Evolutionary conservation across 2,329 filamentous ascomycete genomes (phyloP), one percentile per base, ranked within the genome.

Genomic region (Colletotrichum cordylinicola): DNA sequence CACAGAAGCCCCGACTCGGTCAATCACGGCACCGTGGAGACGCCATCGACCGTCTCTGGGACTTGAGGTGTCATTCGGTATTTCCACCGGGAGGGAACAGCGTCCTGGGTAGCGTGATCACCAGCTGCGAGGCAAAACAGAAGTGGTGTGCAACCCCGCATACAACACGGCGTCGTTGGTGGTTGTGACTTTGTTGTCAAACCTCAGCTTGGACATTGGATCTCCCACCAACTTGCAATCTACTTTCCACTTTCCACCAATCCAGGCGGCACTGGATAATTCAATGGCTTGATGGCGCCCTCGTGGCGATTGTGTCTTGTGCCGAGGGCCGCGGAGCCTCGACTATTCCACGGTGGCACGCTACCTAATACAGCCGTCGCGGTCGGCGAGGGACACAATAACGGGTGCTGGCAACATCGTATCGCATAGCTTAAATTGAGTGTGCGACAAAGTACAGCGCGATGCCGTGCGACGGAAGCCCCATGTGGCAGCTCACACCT

Each of bases 51-150:
- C 43, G 33, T 58, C 24, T 13, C 27, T 35, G 29, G 60, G 67
- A 64, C 52, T 39, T 37, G 24, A 55, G 56, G 73, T 77, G 29
- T 18, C 65, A 76, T 77, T 77, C 73, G 76, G 76, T 74, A 74
- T 73, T 58, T 65, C 60, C 73, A 70, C 69, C 60, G 69, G 65
- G 65, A 70, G 69, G 73, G 69, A 72, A 76, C 65, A 70, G 66
- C 71, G 67, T 70, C 52, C 37, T 76, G 72, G 67, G 64, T 69
- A 77, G 75, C 71, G 71, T 76, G 74, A 70, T 75, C 71, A 74
- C 39, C 52, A 61, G 27, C 35, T 64, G 37, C 39, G 62, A 65
- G 48, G 48, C 35, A 31, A 55, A 12, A 5, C 35, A 13, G 31
- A 67, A 27, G 48, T 69, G 65, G 72, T 70, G 67, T 74, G 72